A percentile compares a stretch with the other conserved stretches of the same genome.
These are phyloP conservation scores for Ramalina intermedia DNA, from an alignment of 495 filamentous ascomycete species.

Conservation along the genomic window DNA sequence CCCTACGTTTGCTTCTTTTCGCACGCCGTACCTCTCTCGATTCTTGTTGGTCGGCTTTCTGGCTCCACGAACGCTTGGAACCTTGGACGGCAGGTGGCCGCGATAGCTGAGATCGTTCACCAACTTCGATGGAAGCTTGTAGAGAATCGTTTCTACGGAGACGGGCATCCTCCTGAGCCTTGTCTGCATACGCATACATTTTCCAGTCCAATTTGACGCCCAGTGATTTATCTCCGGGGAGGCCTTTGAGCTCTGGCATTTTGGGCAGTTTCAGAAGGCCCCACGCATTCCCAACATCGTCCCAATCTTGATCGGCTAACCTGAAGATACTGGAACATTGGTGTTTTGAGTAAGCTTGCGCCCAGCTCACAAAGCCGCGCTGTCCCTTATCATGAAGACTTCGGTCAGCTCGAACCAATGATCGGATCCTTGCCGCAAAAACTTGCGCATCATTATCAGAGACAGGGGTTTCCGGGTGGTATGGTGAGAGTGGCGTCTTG, in stretches of 20 bases:
- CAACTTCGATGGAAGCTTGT: slow-evolving; percentile 20
- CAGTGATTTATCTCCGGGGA: slow-evolving; percentile 46
- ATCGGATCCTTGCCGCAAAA: slow-evolving; percentile 41
- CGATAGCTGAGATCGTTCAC: slow-evolving; percentile 17
- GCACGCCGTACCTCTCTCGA: slow-evolving; percentile 52
- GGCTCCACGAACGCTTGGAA: slow-evolving; percentile 65
- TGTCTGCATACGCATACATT: slow-evolving; percentile 61
- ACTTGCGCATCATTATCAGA: slow-evolving; percentile 40
- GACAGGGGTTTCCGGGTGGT: slow-evolving; percentile 29
- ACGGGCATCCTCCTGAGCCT: slow-evolving; percentile 57
- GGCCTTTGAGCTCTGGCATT: slow-evolving; percentile 79
- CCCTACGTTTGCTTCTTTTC: slow-evolving; percentile 56
- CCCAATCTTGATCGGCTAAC: slow-evolving; percentile 68
- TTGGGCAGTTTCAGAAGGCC: slow-evolving; percentile 72
- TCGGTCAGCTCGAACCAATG: slow-evolving; percentile 53
- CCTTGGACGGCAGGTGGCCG: slow-evolving; percentile 29
- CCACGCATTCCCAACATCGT: slow-evolving; percentile 66
- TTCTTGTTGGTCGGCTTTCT: slow-evolving; percentile 58
- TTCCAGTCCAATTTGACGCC: slow-evolving; percentile 48
- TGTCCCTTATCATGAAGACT: slow-evolving; percentile 78
- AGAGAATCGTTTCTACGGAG: slow-evolving; percentile 29
- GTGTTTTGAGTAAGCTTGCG: slow-evolving; percentile 82
- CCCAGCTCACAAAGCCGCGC: slow-evolving; percentile 83
- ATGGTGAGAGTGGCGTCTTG: slow-evolving; percentile 66
- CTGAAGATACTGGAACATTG: slow-evolving; percentile 85